Evolutionary conservation across 805 yeast genomes (phyloP).

Genomic region (Wickerhamomyces queroliae): DNA sequence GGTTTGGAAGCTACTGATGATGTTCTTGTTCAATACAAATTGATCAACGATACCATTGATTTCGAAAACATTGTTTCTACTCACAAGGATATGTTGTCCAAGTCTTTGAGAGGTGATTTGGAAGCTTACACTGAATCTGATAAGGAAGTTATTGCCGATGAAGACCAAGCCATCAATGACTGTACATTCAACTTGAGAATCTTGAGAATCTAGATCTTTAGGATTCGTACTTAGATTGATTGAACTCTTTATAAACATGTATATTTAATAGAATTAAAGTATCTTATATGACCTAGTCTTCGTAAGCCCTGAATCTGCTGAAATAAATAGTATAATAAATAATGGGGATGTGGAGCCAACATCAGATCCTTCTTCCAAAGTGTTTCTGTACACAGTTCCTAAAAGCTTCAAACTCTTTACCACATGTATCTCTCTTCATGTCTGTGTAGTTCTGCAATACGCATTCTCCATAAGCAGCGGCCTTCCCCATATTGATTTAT

Average conservation of each 20-base stretch:
- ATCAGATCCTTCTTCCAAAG: constrained; percentile 26
- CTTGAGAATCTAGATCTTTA: constrained; percentile 44
- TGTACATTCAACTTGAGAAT: constrained; percentile 74
- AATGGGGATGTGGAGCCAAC: background rate
- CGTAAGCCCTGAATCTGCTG: background rate
- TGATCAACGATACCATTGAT: constrained; percentile 56
- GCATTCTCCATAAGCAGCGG: constrained; percentile 50
- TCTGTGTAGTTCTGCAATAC: constrained; percentile 43
- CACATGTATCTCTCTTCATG: constrained; percentile 47
- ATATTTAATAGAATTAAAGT: constrained; percentile 1
- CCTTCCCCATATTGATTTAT: no score
- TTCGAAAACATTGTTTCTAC: constrained; percentile 54
- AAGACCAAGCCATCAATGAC: constrained; percentile 80
- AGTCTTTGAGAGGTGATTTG: constrained; percentile 62
- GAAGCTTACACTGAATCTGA: constrained; percentile 38
- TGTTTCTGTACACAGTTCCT: constrained; percentile 41
- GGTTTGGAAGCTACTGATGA: constrained; percentile 95
- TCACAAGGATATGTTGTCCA: constrained; percentile 65
- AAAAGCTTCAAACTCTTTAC: constrained; percentile 41
- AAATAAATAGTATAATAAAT: background rate
- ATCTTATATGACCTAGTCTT: background rate
- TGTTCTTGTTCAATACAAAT: constrained; percentile 75
- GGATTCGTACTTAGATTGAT: background rate
- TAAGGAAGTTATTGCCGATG: constrained; percentile 66
- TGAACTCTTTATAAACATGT: background rate